Base-by-base conservation (phyloP, 2,329 filamentous ascomycete species). In the Alternaria atra region DNA sequence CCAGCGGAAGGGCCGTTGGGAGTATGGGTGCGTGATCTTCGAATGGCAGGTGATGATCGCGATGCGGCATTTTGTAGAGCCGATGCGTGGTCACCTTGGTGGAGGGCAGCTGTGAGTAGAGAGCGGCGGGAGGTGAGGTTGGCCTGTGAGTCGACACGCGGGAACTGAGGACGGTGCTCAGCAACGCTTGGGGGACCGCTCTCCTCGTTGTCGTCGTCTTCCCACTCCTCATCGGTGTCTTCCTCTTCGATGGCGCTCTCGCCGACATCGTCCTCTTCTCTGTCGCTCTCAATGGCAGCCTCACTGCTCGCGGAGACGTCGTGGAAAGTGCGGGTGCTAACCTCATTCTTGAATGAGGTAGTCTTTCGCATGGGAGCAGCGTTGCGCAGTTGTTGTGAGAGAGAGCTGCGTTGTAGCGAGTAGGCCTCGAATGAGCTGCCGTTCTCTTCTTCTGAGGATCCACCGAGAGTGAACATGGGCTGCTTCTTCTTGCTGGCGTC, bases 121-220 rank as follows among this genome's bases (percentile, higher is more conserved):
- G 94, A 98, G 52, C 91, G 90, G 50, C 92, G 89, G 1, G 94
- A 97, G 2, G 91, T 90, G 27, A 98, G 84, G 73, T 97, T 92
- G 7, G 90, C 88, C 77, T 89, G 89, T 40, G 94, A 97, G 77
- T 97, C 92, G 50, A 98, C 93, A 8, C 95, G 91, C 78, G 94
- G 89, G 85, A 99, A 99, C 71, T 93, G 84, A 20, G 88, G 86
- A 73, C 88, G 89, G 62, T 35, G 46, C 30, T 95, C 91, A 63
- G 95, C 91, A 52, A 93, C 85, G 75, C 92, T 96, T 1, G 92
- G 92, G 69, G 91, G 91, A 58, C 90, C 91, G 75, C 91, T 95
- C 69, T 96, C 92, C 23, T 91, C 87, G 59, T 87, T 88, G 60
- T 87, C 88, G 58, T 88, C 88, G 56, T 90, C 87, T 65, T 91